Base-by-base conservation (phyloP, 169 alveolate species). In the Babesia bovis region DNA sequence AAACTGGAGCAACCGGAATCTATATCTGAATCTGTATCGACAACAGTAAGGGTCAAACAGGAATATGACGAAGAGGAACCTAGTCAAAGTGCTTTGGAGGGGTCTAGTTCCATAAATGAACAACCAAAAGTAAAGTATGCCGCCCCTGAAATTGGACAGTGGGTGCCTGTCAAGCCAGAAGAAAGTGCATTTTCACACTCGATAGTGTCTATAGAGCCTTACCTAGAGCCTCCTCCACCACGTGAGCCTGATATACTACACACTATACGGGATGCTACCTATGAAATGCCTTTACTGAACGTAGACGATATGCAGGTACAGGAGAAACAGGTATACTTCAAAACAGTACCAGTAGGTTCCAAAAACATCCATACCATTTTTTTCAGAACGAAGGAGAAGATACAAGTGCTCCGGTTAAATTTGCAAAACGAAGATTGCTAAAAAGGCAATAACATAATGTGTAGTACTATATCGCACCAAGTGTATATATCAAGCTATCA, bases 101-200 rank as follows among this genome's bases (percentile, higher is more conserved):
- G 45, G n/a, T 13, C 23, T 6, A 4, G 50, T 32, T 4, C 45
- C 4, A 15, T 4, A 10, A 12, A 35, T 32, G 57, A 60, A 3
- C 36, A 2, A 9, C 35, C 40, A 23, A 42, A 42, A 26, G 53
- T 13, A 23, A 55, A 55, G 36, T 45, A 55, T 32, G 81, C 55
- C 0, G 61, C 87, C 0, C 66, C 66, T 56, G 42, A 26, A 25
- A 79, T 79, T 21, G 87, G 87, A 12, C 66, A 65, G 21, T 79
- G 87, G 87, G 76, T 69, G 58, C 66, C 63, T 2, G 87, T 79
- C 5, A 60, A 79, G 17, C 87, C 82, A 38, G 72, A 53, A 28
- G 87, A 70, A 23, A 79, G 87, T 40, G 87, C 30, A 12, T 79
- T 69, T 45, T 45, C 76, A 36, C 83, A 77, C 40, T 77, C 71